phyloP scores from a whole-genome alignment of 2,329 filamentous ascomycete species.

The Colletotrichum sp. region DNA sequence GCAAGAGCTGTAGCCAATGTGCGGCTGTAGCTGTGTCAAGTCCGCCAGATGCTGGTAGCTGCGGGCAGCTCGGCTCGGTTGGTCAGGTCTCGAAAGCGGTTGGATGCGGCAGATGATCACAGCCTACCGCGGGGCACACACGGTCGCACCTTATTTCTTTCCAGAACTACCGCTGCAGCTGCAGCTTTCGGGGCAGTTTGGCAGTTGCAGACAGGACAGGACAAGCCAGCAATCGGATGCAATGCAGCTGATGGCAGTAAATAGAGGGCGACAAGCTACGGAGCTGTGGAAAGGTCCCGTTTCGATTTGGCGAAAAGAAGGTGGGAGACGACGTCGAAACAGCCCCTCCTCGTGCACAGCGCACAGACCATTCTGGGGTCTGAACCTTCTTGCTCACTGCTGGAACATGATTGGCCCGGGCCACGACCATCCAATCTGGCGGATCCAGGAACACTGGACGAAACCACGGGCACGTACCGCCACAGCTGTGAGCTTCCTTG shows the following conservation, averaged over 20 bases:
- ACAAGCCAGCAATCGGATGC: not conserved
- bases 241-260: not conserved
- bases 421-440: not conserved
- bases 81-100: not conserved
- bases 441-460: constrained; percentile 6
- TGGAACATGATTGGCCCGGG: not conserved
- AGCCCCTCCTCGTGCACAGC: not conserved
- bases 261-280: not conserved
- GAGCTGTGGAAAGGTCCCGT: not conserved
- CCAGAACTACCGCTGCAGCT: not conserved
- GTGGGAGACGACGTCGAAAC: constrained; percentile 13
- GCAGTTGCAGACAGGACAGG: not conserved
- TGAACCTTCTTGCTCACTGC: not conserved
- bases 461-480: not conserved
- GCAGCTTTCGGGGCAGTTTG: constrained; percentile 10
- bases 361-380: constrained; percentile 12
- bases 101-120: not conserved
- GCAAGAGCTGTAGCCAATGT: not conserved
- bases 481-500: not conserved
- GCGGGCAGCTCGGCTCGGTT: not conserved
- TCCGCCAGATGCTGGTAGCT: not conserved
- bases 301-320: constrained; percentile 4
- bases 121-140: not conserved
- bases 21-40: not conserved
- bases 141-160: not conserved